Evolutionary conservation across 768 basidiomycete species (phyloP).

Genomic region (Leccinum incarnatum): DNA sequence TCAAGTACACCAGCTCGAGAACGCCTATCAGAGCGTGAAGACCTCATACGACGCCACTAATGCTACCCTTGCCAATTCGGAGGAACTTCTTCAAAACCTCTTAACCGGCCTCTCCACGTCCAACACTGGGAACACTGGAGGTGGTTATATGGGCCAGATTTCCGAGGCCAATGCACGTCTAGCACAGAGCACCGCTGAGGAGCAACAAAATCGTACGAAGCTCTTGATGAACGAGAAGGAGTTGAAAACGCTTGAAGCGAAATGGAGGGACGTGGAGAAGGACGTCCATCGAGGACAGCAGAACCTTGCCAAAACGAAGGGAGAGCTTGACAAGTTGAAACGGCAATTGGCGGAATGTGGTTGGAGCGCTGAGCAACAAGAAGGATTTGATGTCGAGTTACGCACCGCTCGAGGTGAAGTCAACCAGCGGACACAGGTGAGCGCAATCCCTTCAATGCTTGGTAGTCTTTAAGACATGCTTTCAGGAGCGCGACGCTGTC

Average conservation of each 20-base stretch:
- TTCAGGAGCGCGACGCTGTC: slow-evolving; percentile 65
- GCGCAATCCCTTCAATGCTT: slow-evolving; percentile 10
- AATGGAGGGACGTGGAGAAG: slow-evolving; percentile 80
- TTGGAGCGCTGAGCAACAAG: slow-evolving; percentile 78
- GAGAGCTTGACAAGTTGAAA: slow-evolving; percentile 55
- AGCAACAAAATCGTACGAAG: slow-evolving; percentile 76
- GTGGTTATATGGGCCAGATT: slow-evolving; percentile 96
- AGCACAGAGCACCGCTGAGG: slow-evolving; percentile 77
- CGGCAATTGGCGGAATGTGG: slow-evolving; percentile 55
- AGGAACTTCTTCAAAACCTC: slow-evolving; percentile 93
- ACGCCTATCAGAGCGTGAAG: slow-evolving; percentile 61
- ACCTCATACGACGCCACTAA: slow-evolving; percentile 62
- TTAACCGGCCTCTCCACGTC: slow-evolving; percentile 85
- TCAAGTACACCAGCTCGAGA: slow-evolving; percentile 55
- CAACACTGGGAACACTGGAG: slow-evolving; percentile 63
- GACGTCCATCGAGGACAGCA: slow-evolving; percentile 78
- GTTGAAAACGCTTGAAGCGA: slow-evolving; percentile 67
- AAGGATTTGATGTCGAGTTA: slow-evolving; percentile 48
- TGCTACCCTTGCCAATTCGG: slow-evolving; percentile 63
- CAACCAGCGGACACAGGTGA: slow-evolving; percentile 60
- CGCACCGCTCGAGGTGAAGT: slow-evolving; percentile 54
- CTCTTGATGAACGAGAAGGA: slow-evolving; percentile 79
- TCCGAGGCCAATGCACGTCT: slow-evolving; percentile 76
- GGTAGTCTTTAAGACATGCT: slow-evolving; percentile 7
- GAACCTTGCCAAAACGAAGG: slow-evolving; percentile 58